Conservation (phyloP, 2,329 filamentous ascomycete species). For the Paraphaeosphaeria minitans region DNA sequence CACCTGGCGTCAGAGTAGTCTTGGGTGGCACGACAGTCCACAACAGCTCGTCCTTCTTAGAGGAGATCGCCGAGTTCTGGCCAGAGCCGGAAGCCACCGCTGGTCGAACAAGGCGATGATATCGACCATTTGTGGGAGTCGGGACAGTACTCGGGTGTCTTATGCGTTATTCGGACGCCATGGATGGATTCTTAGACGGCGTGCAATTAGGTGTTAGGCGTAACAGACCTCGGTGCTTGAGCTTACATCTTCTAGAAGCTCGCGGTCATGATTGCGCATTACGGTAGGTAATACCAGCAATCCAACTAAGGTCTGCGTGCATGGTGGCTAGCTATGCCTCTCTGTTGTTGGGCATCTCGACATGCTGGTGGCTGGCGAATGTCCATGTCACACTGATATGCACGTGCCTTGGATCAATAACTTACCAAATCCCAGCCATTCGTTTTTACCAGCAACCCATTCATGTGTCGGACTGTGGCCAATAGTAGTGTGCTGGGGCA, state of each 20-base stretch:
- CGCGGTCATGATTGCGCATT: not conserved
- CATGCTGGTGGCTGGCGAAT: not conserved
- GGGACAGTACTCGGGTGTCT: not conserved
- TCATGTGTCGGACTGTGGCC: too few species aligned
- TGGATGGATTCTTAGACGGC: not conserved
- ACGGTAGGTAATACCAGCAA: not conserved
- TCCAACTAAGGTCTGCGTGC: not conserved
- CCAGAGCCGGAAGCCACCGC: slow-evolving; percentile 3
- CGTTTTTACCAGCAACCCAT: not conserved
- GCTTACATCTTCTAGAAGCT: not conserved
- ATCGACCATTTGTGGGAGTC: not conserved
- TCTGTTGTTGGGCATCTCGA: not conserved
- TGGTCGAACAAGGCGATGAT: slow-evolving; percentile 2
- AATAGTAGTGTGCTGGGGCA: not conserved
- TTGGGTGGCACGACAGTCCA: slow-evolving; percentile 87
- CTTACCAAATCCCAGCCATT: not conserved
- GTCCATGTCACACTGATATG: not conserved
- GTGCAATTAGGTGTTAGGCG: not conserved
- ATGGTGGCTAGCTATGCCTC: not conserved
- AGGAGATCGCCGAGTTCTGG: slow-evolving; percentile 8
- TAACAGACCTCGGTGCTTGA: not conserved
- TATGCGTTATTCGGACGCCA: not conserved
- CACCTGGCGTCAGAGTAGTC: slow-evolving; percentile 86
- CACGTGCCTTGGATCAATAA: too few species aligned
- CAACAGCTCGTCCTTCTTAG: slow-evolving; percentile 85